Conservation (phyloP, 169 alveolate species). For the Plasmodium cynomolgi region DNA sequence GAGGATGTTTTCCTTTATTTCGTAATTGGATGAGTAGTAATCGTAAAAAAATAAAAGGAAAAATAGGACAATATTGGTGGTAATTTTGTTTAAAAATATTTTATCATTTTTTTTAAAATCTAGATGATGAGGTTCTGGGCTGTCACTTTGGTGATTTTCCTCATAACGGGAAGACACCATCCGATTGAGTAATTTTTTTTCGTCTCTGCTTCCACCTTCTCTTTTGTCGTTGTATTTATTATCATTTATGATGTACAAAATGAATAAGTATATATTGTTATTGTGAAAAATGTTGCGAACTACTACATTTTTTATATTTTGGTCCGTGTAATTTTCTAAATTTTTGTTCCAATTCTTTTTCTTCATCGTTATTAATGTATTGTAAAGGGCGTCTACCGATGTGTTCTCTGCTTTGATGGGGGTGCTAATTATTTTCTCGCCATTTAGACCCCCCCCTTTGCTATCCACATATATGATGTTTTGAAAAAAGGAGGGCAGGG, state of each 20-base stretch:
- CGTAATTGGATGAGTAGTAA: constrained; percentile 56
- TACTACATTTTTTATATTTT: constrained; percentile 53
- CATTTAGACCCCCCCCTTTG: background rate
- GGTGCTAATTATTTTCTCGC: background rate
- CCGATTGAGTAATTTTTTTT: background rate
- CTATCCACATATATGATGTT: constrained; percentile 41
- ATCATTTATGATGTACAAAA: constrained; percentile 56
- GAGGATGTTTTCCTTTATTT: constrained; percentile 71
- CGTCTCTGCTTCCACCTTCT: background rate
- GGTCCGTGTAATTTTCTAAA: constrained; percentile 47
- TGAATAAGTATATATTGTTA: constrained; percentile 59
- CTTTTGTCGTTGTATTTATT: constrained; percentile 30
- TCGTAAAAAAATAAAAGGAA: constrained; percentile 72
- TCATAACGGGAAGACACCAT: background rate
- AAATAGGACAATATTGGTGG: constrained; percentile 62
- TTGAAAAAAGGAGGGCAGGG: constrained; percentile 62
- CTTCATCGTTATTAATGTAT: constrained; percentile 18
- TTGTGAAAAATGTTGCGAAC: constrained; percentile 61
- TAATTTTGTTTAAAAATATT: constrained; percentile 60
- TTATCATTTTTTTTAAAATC: constrained; percentile 29
- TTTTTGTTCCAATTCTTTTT: constrained; percentile 26
- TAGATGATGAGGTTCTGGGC: background rate
- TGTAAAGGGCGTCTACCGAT: background rate
- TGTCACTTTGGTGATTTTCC: background rate
- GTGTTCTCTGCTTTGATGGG: background rate